Percentiles rank a stretch among this genome's conserved stretches.
phyloP scores from a whole-genome alignment of 139 green algal species.

The Nannochloris sp. region DNA sequence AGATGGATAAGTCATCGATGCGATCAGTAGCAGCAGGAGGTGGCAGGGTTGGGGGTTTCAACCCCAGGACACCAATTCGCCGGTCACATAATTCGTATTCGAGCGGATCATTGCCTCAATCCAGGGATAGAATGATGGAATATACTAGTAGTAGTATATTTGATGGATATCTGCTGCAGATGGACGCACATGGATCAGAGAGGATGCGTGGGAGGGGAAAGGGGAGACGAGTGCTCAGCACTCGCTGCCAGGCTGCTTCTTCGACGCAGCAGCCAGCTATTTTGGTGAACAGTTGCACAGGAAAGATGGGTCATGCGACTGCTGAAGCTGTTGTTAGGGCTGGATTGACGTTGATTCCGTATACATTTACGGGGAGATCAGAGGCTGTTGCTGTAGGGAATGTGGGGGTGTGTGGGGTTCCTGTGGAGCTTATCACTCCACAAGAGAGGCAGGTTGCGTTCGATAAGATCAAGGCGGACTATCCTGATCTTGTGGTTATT shows the following conservation, averaged over 20 bases:
- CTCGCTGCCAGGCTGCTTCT: not conserved
- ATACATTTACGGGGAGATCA: conserved; percentile 57
- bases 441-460: conserved; percentile 43
- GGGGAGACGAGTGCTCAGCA: too few species aligned
- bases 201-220: too few species aligned
- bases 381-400: conserved; percentile 49
- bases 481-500: conserved; percentile 81
- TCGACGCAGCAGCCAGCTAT: conserved; percentile 26
- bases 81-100: too few species aligned
- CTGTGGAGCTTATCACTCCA: conserved; percentile 45
- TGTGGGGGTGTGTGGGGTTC: conserved; percentile 46
- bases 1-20: too few species aligned
- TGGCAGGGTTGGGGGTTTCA: too few species aligned
- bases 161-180: too few species aligned
- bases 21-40: too few species aligned
- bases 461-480: conserved; percentile 36
- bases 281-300: conserved; percentile 78
- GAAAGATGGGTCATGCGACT: conserved; percentile 87
- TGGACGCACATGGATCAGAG: too few species aligned
- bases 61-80: too few species aligned
- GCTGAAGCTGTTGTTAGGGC: conserved; percentile 70
- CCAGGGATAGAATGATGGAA: too few species aligned
- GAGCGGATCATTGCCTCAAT: too few species aligned
- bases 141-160: too few species aligned
- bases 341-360: conserved; percentile 70